Evolutionary conservation across 768 basidiomycete species (phyloP), one percentile per base, ranked within the genome.

Genomic region (Suillus tomentosus): DNA sequence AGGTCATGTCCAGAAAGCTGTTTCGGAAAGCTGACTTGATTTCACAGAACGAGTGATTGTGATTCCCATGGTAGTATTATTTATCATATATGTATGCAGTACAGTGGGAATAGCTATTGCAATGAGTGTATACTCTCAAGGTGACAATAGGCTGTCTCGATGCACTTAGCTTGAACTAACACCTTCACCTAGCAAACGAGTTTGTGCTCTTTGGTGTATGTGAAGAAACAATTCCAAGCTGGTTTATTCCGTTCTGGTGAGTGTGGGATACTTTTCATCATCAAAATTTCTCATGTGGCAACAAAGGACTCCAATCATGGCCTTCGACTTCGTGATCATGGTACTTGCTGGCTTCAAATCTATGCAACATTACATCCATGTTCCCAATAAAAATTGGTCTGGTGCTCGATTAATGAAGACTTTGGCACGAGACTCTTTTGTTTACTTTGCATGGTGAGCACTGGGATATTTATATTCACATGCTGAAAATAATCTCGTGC

Each of bases 221-320:
- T 11, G 40, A 15, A 10, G 62, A 54, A n/a, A 8, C 14, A n/a
- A 22, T 24, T 11, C 62, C 62, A 11, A 27, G 19, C 31, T 62
- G 62, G 62, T 62, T 62, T 40, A 22, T 22, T 58, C 51, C 40
- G 8, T 62, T 62, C 42, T 62, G 62, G 62, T 62, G 40, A 40
- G 40, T 10, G 14, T 40, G 14, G 5, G 40, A 15, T 3, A 31
- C 31, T 22, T 61, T 61, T 22, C 10, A 36, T 22, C 13, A 3
- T 58, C 22, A 36, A 22, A 22, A 22, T 61, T 10, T 56, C 48
- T 51, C 42, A 42, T 11, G 3, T 24, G 36, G 3, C 19, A 22
- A 13, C 2, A 9, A 14, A 62, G 62, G 62, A 7, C 8, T 37
- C 54, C 51, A 22, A n/a, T 62, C 24, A 62, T 62, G 62, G 50